These are phyloP conservation scores for Solanum phureja DNA, from an alignment of 257 asterid genomes.

Conservation along the genomic window DNA sequence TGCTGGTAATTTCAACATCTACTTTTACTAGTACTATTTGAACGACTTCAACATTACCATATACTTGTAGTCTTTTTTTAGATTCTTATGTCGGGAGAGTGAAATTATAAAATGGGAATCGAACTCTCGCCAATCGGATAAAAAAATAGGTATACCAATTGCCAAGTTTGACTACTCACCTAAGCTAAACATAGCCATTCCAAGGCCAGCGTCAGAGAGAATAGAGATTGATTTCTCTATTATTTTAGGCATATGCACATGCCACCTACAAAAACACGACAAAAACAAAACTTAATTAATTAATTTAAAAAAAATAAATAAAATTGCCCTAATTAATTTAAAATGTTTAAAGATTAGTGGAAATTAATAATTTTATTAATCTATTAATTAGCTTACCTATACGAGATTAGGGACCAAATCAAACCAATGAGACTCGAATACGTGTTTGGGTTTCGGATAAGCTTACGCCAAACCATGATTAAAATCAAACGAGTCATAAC, in stretches of 20 bases:
- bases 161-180: neutral
- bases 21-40: neutral
- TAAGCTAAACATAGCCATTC: conserved; percentile 25
- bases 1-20: neutral
- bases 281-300: neutral
- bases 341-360: neutral
- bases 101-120: neutral
- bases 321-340: neutral
- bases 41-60: neutral
- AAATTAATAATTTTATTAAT: neutral
- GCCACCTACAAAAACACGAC: conserved; percentile 11
- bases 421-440: conserved; percentile 23
- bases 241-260: conserved; percentile 19
- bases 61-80: neutral
- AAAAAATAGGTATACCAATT: no score
- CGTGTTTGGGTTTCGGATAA: conserved; percentile 46
- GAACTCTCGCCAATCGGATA: fast-evolving
- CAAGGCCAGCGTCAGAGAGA: conserved; percentile 24
- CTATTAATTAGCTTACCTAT: neutral
- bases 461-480: conserved; percentile 99
- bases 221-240: conserved; percentile 12
- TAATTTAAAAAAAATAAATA: neutral
- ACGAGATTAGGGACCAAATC: conserved; percentile 14
- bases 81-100: neutral
- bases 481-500: conserved; percentile 90